Evolutionary conservation across 805 yeast genomes (phyloP).

Genomic region (Candida insectalens): DNA sequence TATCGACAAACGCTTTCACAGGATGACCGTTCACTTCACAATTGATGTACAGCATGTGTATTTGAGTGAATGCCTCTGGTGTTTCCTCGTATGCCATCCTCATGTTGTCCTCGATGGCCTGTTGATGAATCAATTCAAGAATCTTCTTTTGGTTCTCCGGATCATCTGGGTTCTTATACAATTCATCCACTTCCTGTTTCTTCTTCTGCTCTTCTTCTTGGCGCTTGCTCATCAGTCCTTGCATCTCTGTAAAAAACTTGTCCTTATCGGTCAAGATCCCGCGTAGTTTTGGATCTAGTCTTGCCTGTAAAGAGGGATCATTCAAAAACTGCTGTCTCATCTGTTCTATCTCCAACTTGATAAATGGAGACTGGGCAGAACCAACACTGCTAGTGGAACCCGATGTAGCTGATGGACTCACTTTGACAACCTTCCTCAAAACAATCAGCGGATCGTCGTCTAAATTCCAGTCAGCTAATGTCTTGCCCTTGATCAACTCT

Average conservation of each 20-base stretch:
- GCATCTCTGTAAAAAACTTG: slow-evolving; percentile 23
- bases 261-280: slow-evolving; percentile 12
- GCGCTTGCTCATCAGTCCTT: slow-evolving; percentile 23
- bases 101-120: slow-evolving; percentile 72
- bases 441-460: slow-evolving; percentile 53
- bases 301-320: slow-evolving; percentile 25
- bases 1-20: slow-evolving; percentile 89
- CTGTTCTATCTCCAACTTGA: slow-evolving; percentile 31
- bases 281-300: slow-evolving; percentile 18
- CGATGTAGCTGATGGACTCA: slow-evolving; percentile 18
- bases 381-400: slow-evolving; percentile 11
- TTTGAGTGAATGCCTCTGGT: slow-evolving; percentile 83
- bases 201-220: slow-evolving; percentile 6
- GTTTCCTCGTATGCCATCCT: slow-evolving; percentile 73
- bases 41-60: slow-evolving; percentile 75
- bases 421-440: slow-evolving; percentile 18
- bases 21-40: slow-evolving; percentile 71
- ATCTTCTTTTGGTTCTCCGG: slow-evolving; percentile 61
- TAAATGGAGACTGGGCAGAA: slow-evolving; percentile 5
- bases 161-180: slow-evolving; percentile 59
- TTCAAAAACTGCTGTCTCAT: slow-evolving; percentile 38
- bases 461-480: slow-evolving; percentile 38
- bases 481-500: slow-evolving; percentile 22
- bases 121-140: slow-evolving; percentile 56
- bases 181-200: slow-evolving; percentile 33